Evolutionary conservation across 2,329 filamentous ascomycete genomes (phyloP).

Genomic region (Hypoxylon sp.): DNA sequence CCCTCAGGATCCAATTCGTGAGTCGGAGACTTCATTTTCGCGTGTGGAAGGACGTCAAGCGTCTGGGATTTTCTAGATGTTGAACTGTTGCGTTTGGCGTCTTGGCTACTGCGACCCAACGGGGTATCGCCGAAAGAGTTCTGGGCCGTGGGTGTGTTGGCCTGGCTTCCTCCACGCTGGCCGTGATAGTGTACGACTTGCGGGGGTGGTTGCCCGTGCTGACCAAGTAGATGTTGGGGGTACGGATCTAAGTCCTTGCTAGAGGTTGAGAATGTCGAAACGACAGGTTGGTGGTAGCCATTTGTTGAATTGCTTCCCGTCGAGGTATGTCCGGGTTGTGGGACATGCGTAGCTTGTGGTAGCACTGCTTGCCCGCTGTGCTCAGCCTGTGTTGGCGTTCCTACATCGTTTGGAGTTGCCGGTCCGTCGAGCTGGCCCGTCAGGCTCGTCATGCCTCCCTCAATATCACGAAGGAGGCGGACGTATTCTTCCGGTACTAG

Average conservation of each 20-base stretch:
- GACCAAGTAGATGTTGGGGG: constrained; percentile 75
- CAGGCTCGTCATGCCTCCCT: constrained; percentile 85
- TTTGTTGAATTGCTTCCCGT: constrained; percentile 63
- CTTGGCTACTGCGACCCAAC: constrained; percentile 65
- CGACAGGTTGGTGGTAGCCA: constrained; percentile 77
- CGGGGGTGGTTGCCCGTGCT: constrained; percentile 74
- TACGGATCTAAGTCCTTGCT: constrained; percentile 79
- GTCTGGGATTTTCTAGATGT: constrained; percentile 54
- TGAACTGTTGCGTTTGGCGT: constrained; percentile 60
- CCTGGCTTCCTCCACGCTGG: constrained; percentile 76
- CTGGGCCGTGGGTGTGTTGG: constrained; percentile 73
- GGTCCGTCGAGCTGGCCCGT: constrained; percentile 70
- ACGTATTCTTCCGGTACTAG: constrained; percentile 98
- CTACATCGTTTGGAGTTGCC: constrained; percentile 68
- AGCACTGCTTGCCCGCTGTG: constrained; percentile 57
- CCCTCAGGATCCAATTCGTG: constrained; percentile 40
- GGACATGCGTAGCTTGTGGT: constrained; percentile 28
- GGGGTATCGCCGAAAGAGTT: constrained; percentile 65
- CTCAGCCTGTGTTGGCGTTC: constrained; percentile 74
- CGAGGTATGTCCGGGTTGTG: constrained; percentile 61
- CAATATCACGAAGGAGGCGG: constrained; percentile 89
- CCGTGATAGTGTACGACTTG: constrained; percentile 78
- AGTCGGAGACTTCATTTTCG: constrained; percentile 54
- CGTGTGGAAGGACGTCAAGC: constrained; percentile 60
- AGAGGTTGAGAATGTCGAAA: constrained; percentile 79